Evolutionary conservation across 805 yeast species (phyloP), one percentile per base, ranked within the genome.

Genomic region (Barnettozyma sp.): DNA sequence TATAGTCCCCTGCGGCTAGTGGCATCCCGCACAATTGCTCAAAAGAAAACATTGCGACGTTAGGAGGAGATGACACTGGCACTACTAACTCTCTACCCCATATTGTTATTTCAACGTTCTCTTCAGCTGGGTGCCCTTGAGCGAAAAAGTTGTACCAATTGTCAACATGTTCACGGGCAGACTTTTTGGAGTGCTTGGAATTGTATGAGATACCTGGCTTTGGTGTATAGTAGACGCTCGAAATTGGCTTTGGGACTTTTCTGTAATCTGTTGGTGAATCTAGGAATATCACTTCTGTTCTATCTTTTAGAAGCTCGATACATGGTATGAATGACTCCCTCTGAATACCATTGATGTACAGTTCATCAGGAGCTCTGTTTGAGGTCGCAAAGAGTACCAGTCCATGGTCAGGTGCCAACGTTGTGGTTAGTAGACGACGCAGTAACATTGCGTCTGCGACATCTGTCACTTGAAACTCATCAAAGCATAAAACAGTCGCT

Each of bases 371-470:
- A 1, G 88, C 88, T 49, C 98, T 75, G 59, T 92, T 92, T 7
- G 96, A 86, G 2, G 98, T 92, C 19, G 95, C 88, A 65, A 92
- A 88, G 8, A 92, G 62, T 2, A 88, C 78, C 16, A 88, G 78
- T 1, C 97, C 97, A 51, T 82, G 81, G 35, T 79, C 73, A 1
- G 78, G 74, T 30, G 81, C 72, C 38, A 88, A 60, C n/a, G 84
- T 66, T 25, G 76, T 59, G 49, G 76, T 73, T 26, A 85, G 53
- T 26, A 88, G 63, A 34, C 96, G 68, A 44, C 98, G 73, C 28
- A 92, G 66, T 22, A 92, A 68, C 97, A 92, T 92, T 2, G 98
- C 98, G 59, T 92, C 98, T 0, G 97, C 98, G 21, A 92, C 97
- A 58, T 92, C 98, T 1, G 95, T 86, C 28, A 92, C 98, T 60